Base-by-base conservation (phyloP, 164 flowering plant genomes). In the Kalanchoe fedtschenkoi region DNA sequence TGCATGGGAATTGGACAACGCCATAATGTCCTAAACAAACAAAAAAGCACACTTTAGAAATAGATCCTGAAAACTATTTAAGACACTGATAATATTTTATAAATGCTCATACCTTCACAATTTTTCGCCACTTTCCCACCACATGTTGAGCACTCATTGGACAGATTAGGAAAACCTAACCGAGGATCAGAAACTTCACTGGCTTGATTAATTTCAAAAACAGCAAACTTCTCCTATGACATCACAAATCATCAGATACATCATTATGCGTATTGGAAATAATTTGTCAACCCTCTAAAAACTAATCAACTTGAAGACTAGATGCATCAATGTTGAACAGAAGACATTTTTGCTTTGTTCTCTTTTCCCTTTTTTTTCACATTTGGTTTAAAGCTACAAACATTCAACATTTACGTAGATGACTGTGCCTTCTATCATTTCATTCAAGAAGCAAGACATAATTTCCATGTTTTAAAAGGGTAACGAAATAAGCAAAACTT, bases 1-100 rank as follows among this genome's bases (percentile, higher is more conserved):
- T 74, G 55, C 46, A 72, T 0, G 86, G 87, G 33, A 91, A 77
- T 26, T 77, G 79, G 60, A 86, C 76, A 24, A 71, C 64, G 24
- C 99, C 99, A 71, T 73, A 80, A 60, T 95, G 99, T 60, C 99
- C 97, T 95, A 82, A 68, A 73, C 69, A 43, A 55, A 1, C 19
- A 61, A 65, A 39, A 28, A 24, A 17, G 34, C 54, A 6, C 22
- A 10, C 11, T 2, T 64, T 19, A 53, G 29, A 26, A 35, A 6
- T 34, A 64, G 37, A 6, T 62, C 26, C 6, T n/a, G n/a, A 24
- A 11, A 34, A 63, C 17, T 53, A 21, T 16, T 6, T 34, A 32
- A 3, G 60, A 58, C 2, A 41, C 65, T 60, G 30, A 33, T 39
- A 32, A 37, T 15, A 5, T 9, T 17, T 28, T 58, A 53, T n/a